A percentile compares a stretch with the other conserved stretches of the same genome.
phyloP scores from a whole-genome alignment of 805 yeast genomes.

The Candida anglica region DNA sequence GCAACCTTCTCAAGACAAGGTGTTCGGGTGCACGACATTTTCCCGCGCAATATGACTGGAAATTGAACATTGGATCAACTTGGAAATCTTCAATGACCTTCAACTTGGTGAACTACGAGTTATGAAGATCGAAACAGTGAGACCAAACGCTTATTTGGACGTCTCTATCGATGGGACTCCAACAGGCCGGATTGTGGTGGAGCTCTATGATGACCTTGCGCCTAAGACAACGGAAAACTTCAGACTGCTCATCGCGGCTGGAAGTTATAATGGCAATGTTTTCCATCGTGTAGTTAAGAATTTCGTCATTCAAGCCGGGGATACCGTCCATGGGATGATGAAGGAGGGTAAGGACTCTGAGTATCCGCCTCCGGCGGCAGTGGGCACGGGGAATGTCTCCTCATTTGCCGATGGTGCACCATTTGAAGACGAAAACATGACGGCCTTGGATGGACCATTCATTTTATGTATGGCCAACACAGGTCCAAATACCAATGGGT shows the following conservation, averaged over 20 bases:
- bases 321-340: conserved; percentile 42
- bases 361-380: conserved; percentile 21
- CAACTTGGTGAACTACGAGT: too few species aligned
- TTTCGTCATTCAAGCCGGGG: conserved; percentile 72
- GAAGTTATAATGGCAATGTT: conserved; percentile 35
- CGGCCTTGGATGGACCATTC: conserved; percentile 42
- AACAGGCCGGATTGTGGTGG: conserved; percentile 60
- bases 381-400: conserved; percentile 35
- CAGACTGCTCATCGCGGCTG: too few species aligned
- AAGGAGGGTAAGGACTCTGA: too few species aligned
- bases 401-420: conserved; percentile 14
- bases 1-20: too few species aligned
- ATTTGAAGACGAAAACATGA: conserved; percentile 58
- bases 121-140: conserved; percentile 29
- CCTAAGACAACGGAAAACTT: conserved; percentile 58
- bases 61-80: too few species aligned
- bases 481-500: too few species aligned
- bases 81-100: too few species aligned
- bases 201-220: conserved; percentile 46
- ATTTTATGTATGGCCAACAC: conserved; percentile 65
- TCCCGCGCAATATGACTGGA: too few species aligned
- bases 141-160: conserved; percentile 46
- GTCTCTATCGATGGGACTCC: conserved; percentile 37
- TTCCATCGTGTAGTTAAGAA: conserved; percentile 66
- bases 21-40: too few species aligned